phyloP scores from a whole-genome alignment of 108 stramenopile genomes.

The Cyclotella cryptica region DNA sequence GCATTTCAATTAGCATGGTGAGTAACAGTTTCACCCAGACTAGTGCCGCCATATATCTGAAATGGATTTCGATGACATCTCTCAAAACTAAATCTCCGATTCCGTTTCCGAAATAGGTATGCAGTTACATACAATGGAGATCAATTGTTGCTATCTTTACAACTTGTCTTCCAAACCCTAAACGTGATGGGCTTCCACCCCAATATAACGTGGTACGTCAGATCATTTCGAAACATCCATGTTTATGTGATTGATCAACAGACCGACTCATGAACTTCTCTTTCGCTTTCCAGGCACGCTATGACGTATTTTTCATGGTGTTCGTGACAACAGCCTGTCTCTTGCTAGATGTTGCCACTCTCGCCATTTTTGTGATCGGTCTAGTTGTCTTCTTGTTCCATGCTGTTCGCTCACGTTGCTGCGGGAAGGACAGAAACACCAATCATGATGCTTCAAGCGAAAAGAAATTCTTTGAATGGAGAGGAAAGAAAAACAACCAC shows the following conservation, averaged over 20 bases:
- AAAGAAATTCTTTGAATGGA: constrained; percentile 17
- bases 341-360: constrained; percentile 34
- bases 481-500: constrained; percentile 8
- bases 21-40: background rate
- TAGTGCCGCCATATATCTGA: too few relatives aligned
- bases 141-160: constrained; percentile 45
- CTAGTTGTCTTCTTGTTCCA: constrained; percentile 2
- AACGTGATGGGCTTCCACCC: constrained; percentile 41
- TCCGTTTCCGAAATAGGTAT: constrained; percentile 1
- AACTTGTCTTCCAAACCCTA: constrained; percentile 32
- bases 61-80: background rate
- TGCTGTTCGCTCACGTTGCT: background rate
- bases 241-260: too few relatives aligned
- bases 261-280: too few relatives aligned
- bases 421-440: background rate
- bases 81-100: too few relatives aligned
- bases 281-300: background rate
- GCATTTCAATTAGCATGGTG: constrained; percentile 38
- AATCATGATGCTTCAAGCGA: background rate
- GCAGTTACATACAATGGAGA: constrained; percentile 55
- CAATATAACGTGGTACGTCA: constrained; percentile 40
- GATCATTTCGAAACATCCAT: too few relatives aligned
- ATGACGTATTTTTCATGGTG: constrained; percentile 37
- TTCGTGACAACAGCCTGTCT: constrained; percentile 30
- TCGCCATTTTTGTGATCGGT: constrained; percentile 25